Percentiles rank a stretch among this genome's conserved stretches.
phyloP scores from a whole-genome alignment of 2,329 filamentous ascomycete species.

The Fusarium nisikadoi region DNA sequence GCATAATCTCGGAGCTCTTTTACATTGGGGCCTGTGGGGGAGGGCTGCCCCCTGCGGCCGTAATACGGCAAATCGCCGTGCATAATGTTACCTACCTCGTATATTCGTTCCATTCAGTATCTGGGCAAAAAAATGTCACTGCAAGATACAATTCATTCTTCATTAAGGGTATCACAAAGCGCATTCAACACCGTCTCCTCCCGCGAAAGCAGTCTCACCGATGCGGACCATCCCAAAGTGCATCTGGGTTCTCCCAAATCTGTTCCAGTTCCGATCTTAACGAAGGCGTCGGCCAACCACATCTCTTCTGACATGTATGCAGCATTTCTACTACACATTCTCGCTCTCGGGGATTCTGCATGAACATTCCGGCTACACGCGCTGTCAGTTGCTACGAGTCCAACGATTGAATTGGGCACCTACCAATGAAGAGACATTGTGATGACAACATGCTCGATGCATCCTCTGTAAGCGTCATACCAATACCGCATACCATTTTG shows the following conservation, averaged over 20 bases:
- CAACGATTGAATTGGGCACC: accelerated
- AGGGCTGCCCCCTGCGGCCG: not conserved
- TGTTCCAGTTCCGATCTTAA: slow-evolving; percentile 32
- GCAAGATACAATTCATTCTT: no score
- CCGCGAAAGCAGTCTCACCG: not conserved
- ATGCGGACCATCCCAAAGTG: slow-evolving; percentile 2
- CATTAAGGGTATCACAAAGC: not conserved
- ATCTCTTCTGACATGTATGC: slow-evolving; percentile 33
- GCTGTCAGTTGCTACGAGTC: accelerated
- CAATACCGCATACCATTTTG: slow-evolving; percentile 59
- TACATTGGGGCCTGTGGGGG: not conserved
- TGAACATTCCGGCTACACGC: slow-evolving; percentile 25
- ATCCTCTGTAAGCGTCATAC: slow-evolving; percentile 55
- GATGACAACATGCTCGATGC: slow-evolving; percentile 56
- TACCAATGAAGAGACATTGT: slow-evolving; percentile 52
- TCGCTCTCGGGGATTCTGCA: slow-evolving; percentile 29
- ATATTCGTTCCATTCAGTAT: not conserved
- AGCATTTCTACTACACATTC: slow-evolving; percentile 34
- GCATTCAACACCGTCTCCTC: no score
- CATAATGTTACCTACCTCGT: not conserved
- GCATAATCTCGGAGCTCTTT: not conserved
- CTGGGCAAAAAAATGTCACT: accelerated
- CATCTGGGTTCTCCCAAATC: slow-evolving; percentile 31
- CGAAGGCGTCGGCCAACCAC: slow-evolving; percentile 39
- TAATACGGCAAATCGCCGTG: not conserved